phyloP scores from a whole-genome alignment of 495 filamentous ascomycete species.

The Daldinia childiae region DNA sequence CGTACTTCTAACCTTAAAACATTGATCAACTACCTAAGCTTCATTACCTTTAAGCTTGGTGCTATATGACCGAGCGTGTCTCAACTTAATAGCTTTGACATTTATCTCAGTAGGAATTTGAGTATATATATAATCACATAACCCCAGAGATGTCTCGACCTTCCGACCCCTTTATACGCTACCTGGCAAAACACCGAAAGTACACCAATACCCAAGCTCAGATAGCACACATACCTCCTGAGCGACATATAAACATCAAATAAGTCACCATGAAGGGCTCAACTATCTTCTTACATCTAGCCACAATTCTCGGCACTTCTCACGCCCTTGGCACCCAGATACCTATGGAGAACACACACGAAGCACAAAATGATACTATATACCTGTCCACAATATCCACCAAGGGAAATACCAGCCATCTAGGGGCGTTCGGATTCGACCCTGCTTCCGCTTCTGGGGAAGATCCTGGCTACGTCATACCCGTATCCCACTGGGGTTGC shows the following conservation, averaged over 20 bases:
- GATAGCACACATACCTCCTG: neutral
- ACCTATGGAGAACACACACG: no score
- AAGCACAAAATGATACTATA: no score
- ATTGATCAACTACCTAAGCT: no score
- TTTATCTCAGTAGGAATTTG: neutral
- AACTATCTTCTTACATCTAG: neutral
- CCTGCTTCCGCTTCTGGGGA: neutral
- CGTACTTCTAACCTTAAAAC: no score
- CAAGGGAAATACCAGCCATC: no score
- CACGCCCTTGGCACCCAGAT: neutral
- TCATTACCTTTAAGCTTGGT: neutral
- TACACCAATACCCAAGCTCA: neutral
- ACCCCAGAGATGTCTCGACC: neutral
- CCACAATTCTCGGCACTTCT: neutral
- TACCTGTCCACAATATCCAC: no score
- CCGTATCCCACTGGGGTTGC: constrained; percentile 30
- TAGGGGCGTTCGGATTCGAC: neutral
- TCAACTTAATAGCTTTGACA: neutral
- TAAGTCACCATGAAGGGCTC: neutral
- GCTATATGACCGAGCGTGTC: neutral
- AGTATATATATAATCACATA: neutral
- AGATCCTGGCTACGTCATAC: constrained; percentile 10
- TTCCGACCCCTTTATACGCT: neutral
- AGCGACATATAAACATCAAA: neutral
- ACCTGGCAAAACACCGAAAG: neutral